Evolutionary conservation across 2,329 filamentous ascomycete species (phyloP).

Genomic region (Didymellaceae sp.): DNA sequence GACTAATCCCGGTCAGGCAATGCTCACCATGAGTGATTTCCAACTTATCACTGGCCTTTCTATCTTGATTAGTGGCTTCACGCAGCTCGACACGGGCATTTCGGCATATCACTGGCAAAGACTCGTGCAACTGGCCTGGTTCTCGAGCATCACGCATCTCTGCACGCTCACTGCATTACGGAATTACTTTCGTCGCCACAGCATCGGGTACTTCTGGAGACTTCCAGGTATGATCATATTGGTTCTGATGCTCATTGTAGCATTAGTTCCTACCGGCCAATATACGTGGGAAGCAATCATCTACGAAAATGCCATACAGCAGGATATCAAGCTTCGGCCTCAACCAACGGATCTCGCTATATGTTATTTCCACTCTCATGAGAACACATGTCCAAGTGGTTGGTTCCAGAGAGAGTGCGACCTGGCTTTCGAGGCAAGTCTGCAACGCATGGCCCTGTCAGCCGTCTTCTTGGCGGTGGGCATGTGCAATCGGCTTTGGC

Average conservation of each 20-base stretch:
- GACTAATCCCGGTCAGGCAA: constrained; percentile 8
- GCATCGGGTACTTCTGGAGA: constrained; percentile 12
- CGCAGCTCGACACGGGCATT: constrained; percentile 20
- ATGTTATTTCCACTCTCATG: constrained; percentile 7
- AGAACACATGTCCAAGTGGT: not conserved
- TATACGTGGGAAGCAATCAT: constrained; percentile 11
- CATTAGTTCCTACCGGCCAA: constrained; percentile 14
- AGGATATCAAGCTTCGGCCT: not conserved
- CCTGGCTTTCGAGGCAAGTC: not conserved
- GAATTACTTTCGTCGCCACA: not conserved
- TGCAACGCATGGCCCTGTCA: constrained; percentile 12
- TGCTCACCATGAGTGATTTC: constrained; percentile 24
- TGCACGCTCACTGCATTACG: constrained; percentile 14
- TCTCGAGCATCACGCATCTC: constrained; percentile 20
- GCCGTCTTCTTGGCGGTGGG: constrained; percentile 5
- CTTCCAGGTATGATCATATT: constrained; percentile 15
- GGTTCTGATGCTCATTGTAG: constrained; percentile 12
- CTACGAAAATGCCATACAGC: not conserved
- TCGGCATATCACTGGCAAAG: constrained; percentile 26
- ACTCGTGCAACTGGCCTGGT: constrained; percentile 22
- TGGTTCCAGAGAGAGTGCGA: not conserved
- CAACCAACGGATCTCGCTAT: constrained; percentile 2
- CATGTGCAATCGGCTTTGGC: constrained; percentile 14
- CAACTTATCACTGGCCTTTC: constrained; percentile 23
- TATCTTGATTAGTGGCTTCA: constrained; percentile 24